Conservation (phyloP, 768 basidiomycete species). For the Russula brevipes region DNA sequence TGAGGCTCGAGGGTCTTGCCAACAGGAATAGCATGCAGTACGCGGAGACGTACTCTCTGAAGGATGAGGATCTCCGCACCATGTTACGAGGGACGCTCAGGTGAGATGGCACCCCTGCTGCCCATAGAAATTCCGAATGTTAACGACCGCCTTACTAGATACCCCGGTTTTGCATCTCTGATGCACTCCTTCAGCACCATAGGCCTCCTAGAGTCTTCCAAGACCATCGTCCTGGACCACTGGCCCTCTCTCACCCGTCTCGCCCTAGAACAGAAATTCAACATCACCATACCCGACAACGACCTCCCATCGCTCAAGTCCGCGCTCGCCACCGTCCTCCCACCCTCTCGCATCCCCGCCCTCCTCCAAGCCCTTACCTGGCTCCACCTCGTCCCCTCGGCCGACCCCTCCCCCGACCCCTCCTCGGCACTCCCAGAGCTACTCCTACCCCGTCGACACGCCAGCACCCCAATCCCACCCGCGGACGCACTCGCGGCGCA, state of each 20-base stretch:
- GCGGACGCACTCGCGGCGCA: constrained; percentile 72
- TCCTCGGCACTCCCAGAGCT: neutral
- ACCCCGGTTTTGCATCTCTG: constrained; percentile 73
- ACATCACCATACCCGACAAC: constrained; percentile 27
- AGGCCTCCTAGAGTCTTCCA: constrained; percentile 54
- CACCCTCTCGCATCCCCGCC: constrained; percentile 27
- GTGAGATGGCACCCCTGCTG: constrained; percentile 32
- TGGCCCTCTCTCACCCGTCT: constrained; percentile 39
- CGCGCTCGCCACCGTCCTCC: constrained; percentile 31
- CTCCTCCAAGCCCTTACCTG: constrained; percentile 45
- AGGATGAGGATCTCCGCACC: constrained; percentile 45
- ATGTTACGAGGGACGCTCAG: constrained; percentile 83
- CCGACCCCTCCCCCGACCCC: constrained; percentile 22
- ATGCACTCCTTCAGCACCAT: constrained; percentile 68
- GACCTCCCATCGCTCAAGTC: constrained; percentile 35
- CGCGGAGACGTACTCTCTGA: constrained; percentile 56
- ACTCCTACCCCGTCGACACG: too few relatives aligned
- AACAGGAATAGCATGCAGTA: constrained; percentile 82
- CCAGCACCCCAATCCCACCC: constrained; percentile 38
- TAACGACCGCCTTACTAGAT: constrained; percentile 41
- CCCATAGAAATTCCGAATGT: neutral
- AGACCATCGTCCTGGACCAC: constrained; percentile 34
- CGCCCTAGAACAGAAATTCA: constrained; percentile 32
- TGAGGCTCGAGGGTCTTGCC: constrained; percentile 76
- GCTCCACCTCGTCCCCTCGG: constrained; percentile 36